phyloP scores from a whole-genome alignment of 2,329 filamentous ascomycete species.

The Tolypocladium ovalisporum region DNA sequence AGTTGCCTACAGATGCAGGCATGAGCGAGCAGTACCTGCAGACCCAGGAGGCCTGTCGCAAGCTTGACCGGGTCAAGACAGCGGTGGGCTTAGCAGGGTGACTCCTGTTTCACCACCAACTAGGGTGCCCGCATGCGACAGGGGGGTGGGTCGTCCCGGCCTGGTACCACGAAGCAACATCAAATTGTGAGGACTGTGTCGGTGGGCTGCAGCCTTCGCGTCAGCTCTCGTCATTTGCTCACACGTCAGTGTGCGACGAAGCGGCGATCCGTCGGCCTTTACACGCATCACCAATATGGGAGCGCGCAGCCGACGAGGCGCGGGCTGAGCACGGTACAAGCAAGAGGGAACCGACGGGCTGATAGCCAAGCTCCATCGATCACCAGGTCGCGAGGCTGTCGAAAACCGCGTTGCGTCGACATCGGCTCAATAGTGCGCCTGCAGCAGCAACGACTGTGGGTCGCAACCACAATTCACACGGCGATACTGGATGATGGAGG shows the following conservation, averaged over 20 bases:
- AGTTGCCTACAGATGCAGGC: neutral
- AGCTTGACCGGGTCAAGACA: conserved; percentile 9
- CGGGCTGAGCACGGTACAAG: neutral
- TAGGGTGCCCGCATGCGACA: conserved; percentile 6
- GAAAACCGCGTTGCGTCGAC: neutral
- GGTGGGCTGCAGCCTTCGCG: conserved; percentile 13
- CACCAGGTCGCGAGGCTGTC: neutral
- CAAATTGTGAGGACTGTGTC: conserved; percentile 13
- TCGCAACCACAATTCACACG: neutral
- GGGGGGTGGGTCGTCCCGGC: conserved; percentile 11
- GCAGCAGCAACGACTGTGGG: conserved; percentile 1
- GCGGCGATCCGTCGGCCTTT: neutral
- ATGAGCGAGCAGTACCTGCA: neutral
- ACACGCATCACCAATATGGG: neutral
- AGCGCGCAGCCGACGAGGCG: neutral
- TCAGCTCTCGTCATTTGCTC: conserved; percentile 2
- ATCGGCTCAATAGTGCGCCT: conserved; percentile 3
- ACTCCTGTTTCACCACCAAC: conserved; percentile 12
- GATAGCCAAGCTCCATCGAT: neutral
- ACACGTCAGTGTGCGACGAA: conserved; percentile 1
- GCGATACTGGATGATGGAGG: neutral
- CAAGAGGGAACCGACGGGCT: neutral
- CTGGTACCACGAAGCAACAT: conserved; percentile 8
- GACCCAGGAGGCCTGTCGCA: conserved; percentile 7
- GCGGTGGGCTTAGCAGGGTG: conserved; percentile 8